Evolutionary conservation across 2,329 filamentous ascomycete genomes (phyloP), one percentile per base, ranked within the genome.

Genomic region (Pseudohalonectria lignicola): DNA sequence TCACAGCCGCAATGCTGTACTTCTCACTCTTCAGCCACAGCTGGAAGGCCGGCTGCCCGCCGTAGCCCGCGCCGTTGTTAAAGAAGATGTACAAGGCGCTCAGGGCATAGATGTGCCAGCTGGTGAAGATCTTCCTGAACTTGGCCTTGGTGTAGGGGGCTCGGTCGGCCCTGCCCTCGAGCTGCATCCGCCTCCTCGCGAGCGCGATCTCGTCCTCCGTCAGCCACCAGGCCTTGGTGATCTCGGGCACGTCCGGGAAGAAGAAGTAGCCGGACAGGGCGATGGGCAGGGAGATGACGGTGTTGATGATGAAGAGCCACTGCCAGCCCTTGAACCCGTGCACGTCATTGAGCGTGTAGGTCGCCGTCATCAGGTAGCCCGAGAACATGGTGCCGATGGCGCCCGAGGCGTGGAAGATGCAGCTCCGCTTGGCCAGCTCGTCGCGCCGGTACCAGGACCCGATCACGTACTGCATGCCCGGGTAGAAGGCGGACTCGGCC

Each of bases 101-200:
- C 3, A 83, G 57, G 0, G 69, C 45, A 39, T 77, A 82, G 2
- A 82, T 72, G 43, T 78, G 77, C 78, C 79, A 82, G 5, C 69
- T 72, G 0, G 64, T 62, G 40, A 81, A 71, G 15, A 82, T 80
- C 47, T 69, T 72, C 52, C 64, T 66, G 29, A 82, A 48, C 53
- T 77, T 80, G 55, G 50, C 47, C 37, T 51, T 51, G 0, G 60
- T 64, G 41, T 56, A 66, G 0, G 56, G 54, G 0, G 57, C 55
- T 0, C 64, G 53, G 21, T 56, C 55, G 3, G 64, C 64, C 4
- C 64, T 59, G 1, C 65, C 66, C 44, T 69, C 67, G 2, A 66
- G 52, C 33, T 54, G 42, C 59, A 65, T 64, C 12, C 62, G 57
- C 40, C 52, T 56, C 34, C 57, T 53, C 1, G 60, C 63, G 3